A percentile compares a stretch with the other conserved stretches of the same genome.
Evolutionary conservation across 2,329 filamentous ascomycete species (phyloP).

Genomic region (Fusarium fracticaudum): DNA sequence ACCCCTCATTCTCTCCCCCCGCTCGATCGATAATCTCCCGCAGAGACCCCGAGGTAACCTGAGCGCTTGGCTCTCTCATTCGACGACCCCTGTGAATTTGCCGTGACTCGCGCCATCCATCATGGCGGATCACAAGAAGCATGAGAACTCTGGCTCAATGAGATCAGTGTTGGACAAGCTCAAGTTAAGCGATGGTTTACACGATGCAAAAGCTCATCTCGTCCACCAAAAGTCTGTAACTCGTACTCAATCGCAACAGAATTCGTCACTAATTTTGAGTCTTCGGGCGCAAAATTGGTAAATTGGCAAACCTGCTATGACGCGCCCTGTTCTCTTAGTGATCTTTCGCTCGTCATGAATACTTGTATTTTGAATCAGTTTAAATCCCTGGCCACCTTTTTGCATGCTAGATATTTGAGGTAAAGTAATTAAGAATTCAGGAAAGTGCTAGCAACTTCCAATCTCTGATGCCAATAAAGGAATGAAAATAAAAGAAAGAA

Average conservation of each 20-base stretch:
- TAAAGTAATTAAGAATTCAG: too few species aligned
- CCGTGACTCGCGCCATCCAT: slow-evolving; percentile 38
- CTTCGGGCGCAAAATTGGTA: slow-evolving; percentile 66
- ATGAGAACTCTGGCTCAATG: slow-evolving; percentile 10
- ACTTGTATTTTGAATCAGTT: too few species aligned
- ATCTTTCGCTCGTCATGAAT: too few species aligned
- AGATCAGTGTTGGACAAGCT: slow-evolving; percentile 56
- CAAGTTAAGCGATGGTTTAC: slow-evolving; percentile 61
- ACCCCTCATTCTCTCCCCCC: not conserved
- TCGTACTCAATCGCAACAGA: slow-evolving; percentile 19
- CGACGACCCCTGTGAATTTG: not conserved
- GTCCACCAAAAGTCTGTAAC: slow-evolving; percentile 65
- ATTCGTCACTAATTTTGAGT: not conserved
- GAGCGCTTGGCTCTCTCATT: slow-evolving; percentile 1
- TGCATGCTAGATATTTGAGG: too few species aligned
- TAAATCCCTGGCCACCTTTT: too few species aligned
- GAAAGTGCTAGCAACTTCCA: too few species aligned
- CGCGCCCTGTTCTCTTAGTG: not conserved
- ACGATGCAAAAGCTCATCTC: slow-evolving; percentile 66
- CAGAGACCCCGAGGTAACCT: not conserved
- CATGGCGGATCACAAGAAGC: slow-evolving; percentile 42
- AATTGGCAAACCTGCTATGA: slow-evolving; percentile 68
- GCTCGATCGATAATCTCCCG: slow-evolving; percentile 5
- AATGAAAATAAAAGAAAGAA: too few species aligned
- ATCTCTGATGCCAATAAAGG: too few species aligned